phyloP scores from a whole-genome alignment of 306 rosid genomes.

The Acacia crassicarpa region DNA sequence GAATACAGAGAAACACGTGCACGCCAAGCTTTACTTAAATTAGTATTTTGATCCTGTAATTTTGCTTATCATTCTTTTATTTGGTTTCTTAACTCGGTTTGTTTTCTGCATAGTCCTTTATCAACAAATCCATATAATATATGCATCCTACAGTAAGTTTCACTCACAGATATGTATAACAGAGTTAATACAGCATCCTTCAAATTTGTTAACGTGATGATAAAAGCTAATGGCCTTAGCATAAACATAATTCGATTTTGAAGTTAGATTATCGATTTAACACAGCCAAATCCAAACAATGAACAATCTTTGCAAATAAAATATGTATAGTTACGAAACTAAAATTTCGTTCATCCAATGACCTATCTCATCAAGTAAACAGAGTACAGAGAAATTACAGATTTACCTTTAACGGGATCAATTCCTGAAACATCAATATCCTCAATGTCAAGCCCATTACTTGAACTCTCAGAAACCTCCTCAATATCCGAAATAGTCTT shows the following conservation, averaged over 20 bases:
- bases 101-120: neutral
- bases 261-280: neutral
- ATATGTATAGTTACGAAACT: neutral
- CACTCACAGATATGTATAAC: neutral
- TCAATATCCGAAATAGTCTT: constrained; percentile 16
- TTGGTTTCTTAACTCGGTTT: neutral
- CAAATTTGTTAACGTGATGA: neutral
- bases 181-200: neutral
- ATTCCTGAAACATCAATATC: constrained; percentile 50
- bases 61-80: neutral
- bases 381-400: neutral
- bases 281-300: neutral
- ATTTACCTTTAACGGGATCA: constrained; percentile 74
- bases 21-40: neutral
- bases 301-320: neutral
- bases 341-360: neutral
- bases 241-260: neutral
- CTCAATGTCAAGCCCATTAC: constrained; percentile 24
- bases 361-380: neutral
- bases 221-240: neutral
- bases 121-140: neutral
- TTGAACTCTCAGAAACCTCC: constrained; percentile 30
- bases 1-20: neutral
- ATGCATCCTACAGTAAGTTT: neutral
- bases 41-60: neutral